Conservation (phyloP, 2,329 filamentous ascomycete species). For the Colletotrichum kahawae region DNA sequence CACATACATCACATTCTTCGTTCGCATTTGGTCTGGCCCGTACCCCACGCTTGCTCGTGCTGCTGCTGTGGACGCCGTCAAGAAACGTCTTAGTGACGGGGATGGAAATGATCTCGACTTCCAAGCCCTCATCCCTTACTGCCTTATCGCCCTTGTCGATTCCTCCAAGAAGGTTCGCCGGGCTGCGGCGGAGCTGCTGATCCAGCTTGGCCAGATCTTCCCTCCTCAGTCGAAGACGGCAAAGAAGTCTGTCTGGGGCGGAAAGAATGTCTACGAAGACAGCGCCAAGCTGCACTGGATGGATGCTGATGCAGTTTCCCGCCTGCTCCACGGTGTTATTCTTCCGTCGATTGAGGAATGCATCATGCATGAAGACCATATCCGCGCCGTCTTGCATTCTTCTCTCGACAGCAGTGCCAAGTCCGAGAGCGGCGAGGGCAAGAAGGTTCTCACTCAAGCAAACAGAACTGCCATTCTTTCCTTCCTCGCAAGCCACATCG, state of each 20-base stretch:
- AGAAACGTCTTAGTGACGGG: slow-evolving; percentile 57
- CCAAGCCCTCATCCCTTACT: slow-evolving; percentile 84
- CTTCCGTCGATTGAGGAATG: slow-evolving; percentile 84
- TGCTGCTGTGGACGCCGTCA: slow-evolving; percentile 71
- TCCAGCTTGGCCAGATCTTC: slow-evolving; percentile 59
- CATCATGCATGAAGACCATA: slow-evolving; percentile 76
- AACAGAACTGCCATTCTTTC: slow-evolving; percentile 69
- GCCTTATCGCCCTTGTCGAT: slow-evolving; percentile 76
- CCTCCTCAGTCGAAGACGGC: slow-evolving; percentile 42
- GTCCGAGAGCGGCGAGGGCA: slow-evolving; percentile 48
- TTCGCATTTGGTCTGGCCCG: slow-evolving; percentile 74
- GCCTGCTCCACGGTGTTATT: slow-evolving; percentile 70
- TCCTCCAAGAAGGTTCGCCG: slow-evolving; percentile 76
- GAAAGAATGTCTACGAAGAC: slow-evolving; percentile 68
- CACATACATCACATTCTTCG: slow-evolving; percentile 77
- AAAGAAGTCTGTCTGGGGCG: slow-evolving; percentile 61
- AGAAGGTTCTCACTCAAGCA: slow-evolving; percentile 61
- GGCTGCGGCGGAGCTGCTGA: slow-evolving; percentile 72
- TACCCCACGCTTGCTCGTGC: slow-evolving; percentile 72
- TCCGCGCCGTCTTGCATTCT: slow-evolving; percentile 67
- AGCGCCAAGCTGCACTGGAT: slow-evolving; percentile 62
- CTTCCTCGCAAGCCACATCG: slow-evolving; percentile 76
- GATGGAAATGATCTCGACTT: slow-evolving; percentile 64
- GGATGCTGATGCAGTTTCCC: slow-evolving; percentile 58
- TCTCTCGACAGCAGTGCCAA: slow-evolving; percentile 58